Evolutionary conservation across 1,284 basidiomycete genomes (phyloP).

Genomic region (Hymenochaete sp.): DNA sequence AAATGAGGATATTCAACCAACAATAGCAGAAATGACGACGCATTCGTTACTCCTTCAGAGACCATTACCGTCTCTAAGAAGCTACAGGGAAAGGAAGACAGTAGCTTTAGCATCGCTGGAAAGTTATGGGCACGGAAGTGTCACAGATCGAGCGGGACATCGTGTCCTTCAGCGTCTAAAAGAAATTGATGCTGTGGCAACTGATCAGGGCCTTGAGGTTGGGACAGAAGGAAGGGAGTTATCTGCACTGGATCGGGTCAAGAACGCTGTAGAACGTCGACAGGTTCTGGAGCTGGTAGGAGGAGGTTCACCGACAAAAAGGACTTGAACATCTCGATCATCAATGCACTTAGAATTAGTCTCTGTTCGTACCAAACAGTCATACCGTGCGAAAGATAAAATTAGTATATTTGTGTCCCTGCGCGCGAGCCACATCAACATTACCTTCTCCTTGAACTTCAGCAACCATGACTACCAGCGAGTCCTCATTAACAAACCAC

Average conservation of each 20-base stretch:
- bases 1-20: not conserved
- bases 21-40: constrained; percentile 20
- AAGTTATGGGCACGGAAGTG: constrained; percentile 20
- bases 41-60: constrained; percentile 34
- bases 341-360: too few relatives aligned
- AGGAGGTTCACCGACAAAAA: constrained; percentile 37
- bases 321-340: too few relatives aligned
- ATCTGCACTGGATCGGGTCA: constrained; percentile 42
- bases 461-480: too few relatives aligned
- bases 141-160: constrained; percentile 36
- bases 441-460: too few relatives aligned
- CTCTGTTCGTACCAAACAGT: too few relatives aligned
- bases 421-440: not conserved
- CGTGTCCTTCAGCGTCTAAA: constrained; percentile 44
- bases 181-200: constrained; percentile 40
- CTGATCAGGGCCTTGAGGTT: constrained; percentile 32
- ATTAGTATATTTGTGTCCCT: too few relatives aligned
- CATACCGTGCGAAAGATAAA: too few relatives aligned
- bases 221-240: constrained; percentile 36
- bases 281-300: constrained; percentile 37
- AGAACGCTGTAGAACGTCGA: constrained; percentile 37
- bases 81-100: constrained; percentile 36
- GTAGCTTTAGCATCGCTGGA: constrained; percentile 30
- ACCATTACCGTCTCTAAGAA: constrained; percentile 28
- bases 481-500: too few relatives aligned